Evolutionary conservation across 768 basidiomycete species (phyloP).

Genomic region (Boletus subcaerulescens): DNA sequence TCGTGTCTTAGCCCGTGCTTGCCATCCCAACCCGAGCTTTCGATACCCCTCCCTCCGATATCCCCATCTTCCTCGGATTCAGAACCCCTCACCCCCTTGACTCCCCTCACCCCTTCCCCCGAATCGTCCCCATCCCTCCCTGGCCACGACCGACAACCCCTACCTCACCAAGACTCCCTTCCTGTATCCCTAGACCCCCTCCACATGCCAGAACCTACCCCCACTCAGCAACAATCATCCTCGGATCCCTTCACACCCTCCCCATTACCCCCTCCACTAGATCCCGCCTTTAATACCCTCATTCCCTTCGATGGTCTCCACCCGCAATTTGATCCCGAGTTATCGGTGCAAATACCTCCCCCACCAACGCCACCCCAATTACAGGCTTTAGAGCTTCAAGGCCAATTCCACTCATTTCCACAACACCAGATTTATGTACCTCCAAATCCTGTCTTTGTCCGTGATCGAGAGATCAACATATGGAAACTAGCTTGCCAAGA

Average conservation of each 20-base stretch:
- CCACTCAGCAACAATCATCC: background rate
- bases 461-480: constrained; percentile 35
- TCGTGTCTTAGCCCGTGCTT: background rate
- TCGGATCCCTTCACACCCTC: constrained; percentile 2
- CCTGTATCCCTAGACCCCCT: constrained; percentile 4
- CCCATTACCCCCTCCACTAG: constrained; percentile 9
- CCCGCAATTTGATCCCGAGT: constrained; percentile 16
- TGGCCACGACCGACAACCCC: constrained; percentile 25
- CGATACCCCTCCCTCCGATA: background rate
- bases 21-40: background rate
- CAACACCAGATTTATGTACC: constrained; percentile 28
- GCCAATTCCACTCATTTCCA: constrained; percentile 24
- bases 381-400: constrained; percentile 23
- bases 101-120: constrained; percentile 24
- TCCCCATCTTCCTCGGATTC: background rate
- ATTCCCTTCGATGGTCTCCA: constrained; percentile 27
- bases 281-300: constrained; percentile 25
- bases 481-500: constrained; percentile 36
- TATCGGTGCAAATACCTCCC: constrained; percentile 18
- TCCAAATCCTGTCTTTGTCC: constrained; percentile 26
- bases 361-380: constrained; percentile 9
- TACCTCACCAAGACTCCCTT: constrained; percentile 6
- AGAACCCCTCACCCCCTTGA: constrained; percentile 19
- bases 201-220: background rate
- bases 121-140: constrained; percentile 22